Base-by-base conservation (phyloP, 805 yeast species). In the Kodamaea leandrae region DNA sequence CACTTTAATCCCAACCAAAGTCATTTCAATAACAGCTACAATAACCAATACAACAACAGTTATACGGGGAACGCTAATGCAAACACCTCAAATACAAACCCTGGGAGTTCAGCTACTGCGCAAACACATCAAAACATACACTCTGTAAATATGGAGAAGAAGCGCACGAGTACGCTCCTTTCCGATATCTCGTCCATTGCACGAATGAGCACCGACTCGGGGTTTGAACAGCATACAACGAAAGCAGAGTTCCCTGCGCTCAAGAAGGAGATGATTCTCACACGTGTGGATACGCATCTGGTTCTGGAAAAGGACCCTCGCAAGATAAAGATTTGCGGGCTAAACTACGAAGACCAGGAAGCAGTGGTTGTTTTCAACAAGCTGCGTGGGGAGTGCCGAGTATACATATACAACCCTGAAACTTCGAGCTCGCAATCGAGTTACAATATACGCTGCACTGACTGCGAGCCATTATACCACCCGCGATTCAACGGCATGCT, bases 251-350 rank as follows among this genome's bases (percentile, higher is more conserved):
- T 60, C 4, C 55, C 64, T 4, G 48, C 57, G 4, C 57, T 77
- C 16, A 64, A 79, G 28, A 86, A 83, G 50, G 95, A 87, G 56
- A 72, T 83, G 52, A 80, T 83, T n/a, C 63, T 86, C 45, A 78
- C 89, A 0, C 77, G 74, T 52, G 59, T 85, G 2, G 80, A 78
- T 13, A 58, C 75, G 1, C 33, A 32, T 8, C 60, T 68, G 28
- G 64, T 55, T 9, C 55, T 58, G 14, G 62, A 63, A 4, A 27
- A 34, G 4, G 54, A 61, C n/a, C 45, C 56, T 8, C 44, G 51
- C 30, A 53, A 60, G 18, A 46, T 76, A 20, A 66, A 67, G 34
- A 55, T 71, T 1, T 56, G 61, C 36, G 67, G 67, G 6, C 44
- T 77, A n/a, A 50, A 54, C 4, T 76, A 65, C 46, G 72, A 71